Percentiles rank a stretch among this genome's conserved stretches.
Conservation (phyloP, 352 stramenopile genomes). For the Phytophthora ramorum region DNA sequence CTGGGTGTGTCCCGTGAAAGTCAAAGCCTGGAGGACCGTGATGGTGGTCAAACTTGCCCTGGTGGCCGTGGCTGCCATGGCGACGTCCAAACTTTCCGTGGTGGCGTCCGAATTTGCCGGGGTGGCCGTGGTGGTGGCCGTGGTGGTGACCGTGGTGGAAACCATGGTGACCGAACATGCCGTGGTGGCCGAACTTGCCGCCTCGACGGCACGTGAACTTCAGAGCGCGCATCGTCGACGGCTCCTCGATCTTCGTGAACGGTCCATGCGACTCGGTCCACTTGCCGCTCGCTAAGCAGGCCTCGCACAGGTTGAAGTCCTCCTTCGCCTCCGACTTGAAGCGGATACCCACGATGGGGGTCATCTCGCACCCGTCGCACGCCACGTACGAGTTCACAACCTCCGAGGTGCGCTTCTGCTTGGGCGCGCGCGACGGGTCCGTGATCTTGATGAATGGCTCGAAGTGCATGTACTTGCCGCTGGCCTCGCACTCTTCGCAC, state of each 20-base stretch:
- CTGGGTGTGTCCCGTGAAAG: too few species aligned
- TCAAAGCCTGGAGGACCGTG: too few species aligned
- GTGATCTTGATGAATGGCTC: slow-evolving; percentile 85
- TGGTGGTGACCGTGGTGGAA: slow-evolving; percentile 20
- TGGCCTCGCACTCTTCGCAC: slow-evolving; percentile 72
- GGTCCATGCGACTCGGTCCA: slow-evolving; percentile 61
- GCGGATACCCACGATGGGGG: slow-evolving; percentile 61
- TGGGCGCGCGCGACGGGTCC: slow-evolving; percentile 56
- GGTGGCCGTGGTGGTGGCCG: slow-evolving; percentile 17
- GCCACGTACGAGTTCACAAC: slow-evolving; percentile 56
- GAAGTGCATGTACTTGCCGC: slow-evolving; percentile 48
- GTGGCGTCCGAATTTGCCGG: slow-evolving; percentile 1
- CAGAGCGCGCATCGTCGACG: slow-evolving; percentile 31
- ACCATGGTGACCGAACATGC: slow-evolving; percentile 27
- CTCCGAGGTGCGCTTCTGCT: slow-evolving; percentile 34
- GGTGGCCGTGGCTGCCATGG: too few species aligned
- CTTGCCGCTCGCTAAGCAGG: slow-evolving; percentile 51
- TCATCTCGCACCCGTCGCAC: slow-evolving; percentile 71
- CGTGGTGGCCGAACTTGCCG: slow-evolving; percentile 31
- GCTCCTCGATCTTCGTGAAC: slow-evolving; percentile 57
- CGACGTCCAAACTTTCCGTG: too few species aligned
- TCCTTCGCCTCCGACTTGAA: slow-evolving; percentile 69
- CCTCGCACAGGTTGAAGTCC: slow-evolving; percentile 78
- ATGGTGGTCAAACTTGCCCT: too few species aligned
- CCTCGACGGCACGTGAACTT: slow-evolving; percentile 41